Evolutionary conservation across 805 yeast genomes (phyloP), one percentile per base, ranked within the genome.

Genomic region (Allodekkera sacchari): DNA sequence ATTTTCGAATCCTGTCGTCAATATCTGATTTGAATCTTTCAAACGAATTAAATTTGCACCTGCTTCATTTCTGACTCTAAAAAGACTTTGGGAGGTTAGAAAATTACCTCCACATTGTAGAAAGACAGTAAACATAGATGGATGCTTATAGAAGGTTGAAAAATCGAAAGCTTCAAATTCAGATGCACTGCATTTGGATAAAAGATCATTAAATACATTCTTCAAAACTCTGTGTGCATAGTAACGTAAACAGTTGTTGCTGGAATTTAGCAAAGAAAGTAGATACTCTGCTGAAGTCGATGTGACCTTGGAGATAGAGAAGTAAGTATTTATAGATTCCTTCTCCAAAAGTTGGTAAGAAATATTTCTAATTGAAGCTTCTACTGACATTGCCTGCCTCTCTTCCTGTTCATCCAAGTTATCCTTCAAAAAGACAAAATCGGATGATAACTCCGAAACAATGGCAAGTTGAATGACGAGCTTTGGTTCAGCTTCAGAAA

Each of bases 1-100:
- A 50, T 67, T 64, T 11, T 50, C 53, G 22, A 73, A 48, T 0
- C 80, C 80, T 3, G 48, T 48, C 3, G 45, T 28, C 6, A 64
- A 31, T 9, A 77, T 61, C 20, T 68, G 68, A 0, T 52, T 31
- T 2, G 64, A 44, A 2, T 38, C 28, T 31, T 61, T 63, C 3
- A 69, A 55, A 1, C 85, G 83, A 28, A 80, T 57, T 14, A 81
- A 48, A 42, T 78, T 85, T 1, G 88, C 73, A 10, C 76, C 75
- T n/a, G 71, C 57, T 34, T 64, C 63, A 40, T 76, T 80, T 41
- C 87, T 66, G 7, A 71, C 42, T 36, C 77, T 64, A 12, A 68
- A 77, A 21, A 71, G 60, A 22, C 59, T 55, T 0, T 54, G 36
- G 7, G 64, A 48, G 0, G 54, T 32, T 1, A 63, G 44, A 21